Evolutionary conservation across 164 flowering plant genomes (phyloP), one percentile per base, ranked within the genome.

Genomic region (Aristolochia fimbriata): DNA sequence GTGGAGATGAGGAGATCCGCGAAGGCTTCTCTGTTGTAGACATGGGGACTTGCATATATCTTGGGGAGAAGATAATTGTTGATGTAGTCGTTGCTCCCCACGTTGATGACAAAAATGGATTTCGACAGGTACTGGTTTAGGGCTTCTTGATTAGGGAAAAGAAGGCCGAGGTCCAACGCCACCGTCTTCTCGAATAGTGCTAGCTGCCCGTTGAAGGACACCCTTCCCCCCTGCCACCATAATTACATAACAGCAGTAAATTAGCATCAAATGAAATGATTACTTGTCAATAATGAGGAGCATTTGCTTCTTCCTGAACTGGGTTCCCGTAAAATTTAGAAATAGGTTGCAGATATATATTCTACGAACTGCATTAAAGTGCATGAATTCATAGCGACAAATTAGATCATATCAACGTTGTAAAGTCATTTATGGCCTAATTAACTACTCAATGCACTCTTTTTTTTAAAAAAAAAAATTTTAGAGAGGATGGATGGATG

Each of bases 41-140:
- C 15, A 4, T 22, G 48, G 70, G 76, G 71, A 14, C 58, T 59
- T 17, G 54, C 11, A 50, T 74, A 77, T 37, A 65, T 55, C 22
- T 57, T 63, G 27, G 76, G 74, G 19, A 64, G 64, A 15, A 77
- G 76, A 51, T 77, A 77, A 61, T 77, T 77, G 66, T 77, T 77
- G 68, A 76, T 65, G 73, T 76, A 74, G 77, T 77, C 80, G 62
- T 77, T 74, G 70, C 77, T 68, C 4, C 80, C 80, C 1, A 74
- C 56, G 31, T 60, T 59, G 30, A 77, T 54, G 56, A 67, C 31
- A 50, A 69, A 67, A 11, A 70, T 20, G 15, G 77, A 67, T 67
- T 63, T 67, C n/a, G 75, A 68, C 9, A 74, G 46, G 59, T 68
- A 71, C 30, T 54, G 43, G 11, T 56, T 15, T 2, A 71, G 63